Evolutionary conservation across 2,329 filamentous ascomycete species (phyloP).

Genomic region (Pseudogymnoascus sp.): DNA sequence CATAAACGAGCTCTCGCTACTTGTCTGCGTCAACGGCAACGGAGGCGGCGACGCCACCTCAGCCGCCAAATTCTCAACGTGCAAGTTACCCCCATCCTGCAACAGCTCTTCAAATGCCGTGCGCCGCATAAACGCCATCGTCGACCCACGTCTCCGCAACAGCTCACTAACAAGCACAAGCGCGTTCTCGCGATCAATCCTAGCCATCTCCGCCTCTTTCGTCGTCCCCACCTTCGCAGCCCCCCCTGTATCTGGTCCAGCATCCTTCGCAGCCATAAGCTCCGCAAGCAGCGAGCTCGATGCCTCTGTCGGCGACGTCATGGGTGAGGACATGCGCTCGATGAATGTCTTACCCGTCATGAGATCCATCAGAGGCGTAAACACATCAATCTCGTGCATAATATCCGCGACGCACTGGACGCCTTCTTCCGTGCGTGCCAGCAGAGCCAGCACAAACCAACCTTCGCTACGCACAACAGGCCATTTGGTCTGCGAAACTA

Average conservation of each 20-base stretch:
- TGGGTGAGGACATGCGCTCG: conserved; percentile 16
- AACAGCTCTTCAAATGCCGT: conserved; percentile 42
- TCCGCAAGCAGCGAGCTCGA: background rate
- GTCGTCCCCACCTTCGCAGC: background rate
- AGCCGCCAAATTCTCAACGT: conserved; percentile 21
- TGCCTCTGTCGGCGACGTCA: background rate
- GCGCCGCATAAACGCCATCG: conserved; percentile 34
- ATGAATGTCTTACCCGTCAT: conserved; percentile 39
- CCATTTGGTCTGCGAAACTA: conserved; percentile 52
- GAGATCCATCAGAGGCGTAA: conserved; percentile 38
- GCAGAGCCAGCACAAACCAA: conserved; percentile 55
- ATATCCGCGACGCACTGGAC: conserved; percentile 38
- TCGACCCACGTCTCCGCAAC: conserved; percentile 36
- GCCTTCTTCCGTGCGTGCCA: conserved; percentile 46
- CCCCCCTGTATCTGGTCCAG: background rate
- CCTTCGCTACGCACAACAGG: conserved; percentile 51
- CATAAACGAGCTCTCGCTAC: conserved; percentile 2
- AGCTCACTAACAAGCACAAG: conserved; percentile 52
- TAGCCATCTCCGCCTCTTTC: conserved; percentile 36
- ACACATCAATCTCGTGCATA: conserved; percentile 37
- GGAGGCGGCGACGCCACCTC: background rate
- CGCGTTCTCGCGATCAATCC: conserved; percentile 53
- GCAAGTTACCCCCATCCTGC: conserved; percentile 38
- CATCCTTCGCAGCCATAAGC: background rate
- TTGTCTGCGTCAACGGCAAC: background rate